These are phyloP conservation scores for Cotoneaster glaucophyllus DNA, from an alignment of 306 rosid species.

Conservation along the genomic window DNA sequence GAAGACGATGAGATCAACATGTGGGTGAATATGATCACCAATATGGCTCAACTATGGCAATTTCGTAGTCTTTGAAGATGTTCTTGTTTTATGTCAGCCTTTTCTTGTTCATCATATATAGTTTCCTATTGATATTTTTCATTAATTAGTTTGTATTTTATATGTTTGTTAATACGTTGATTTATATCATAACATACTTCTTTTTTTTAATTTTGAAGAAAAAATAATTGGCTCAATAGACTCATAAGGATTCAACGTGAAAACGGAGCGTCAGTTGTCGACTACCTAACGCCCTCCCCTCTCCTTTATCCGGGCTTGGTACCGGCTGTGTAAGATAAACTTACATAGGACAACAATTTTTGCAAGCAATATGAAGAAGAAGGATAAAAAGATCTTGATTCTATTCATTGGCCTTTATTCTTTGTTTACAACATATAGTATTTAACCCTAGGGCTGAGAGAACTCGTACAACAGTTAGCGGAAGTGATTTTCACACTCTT, in stretches of 20 bases:
- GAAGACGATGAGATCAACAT: not conserved
- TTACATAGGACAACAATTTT: not conserved
- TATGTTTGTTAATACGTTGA: not conserved
- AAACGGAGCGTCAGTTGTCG: too few species aligned
- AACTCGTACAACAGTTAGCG: not conserved
- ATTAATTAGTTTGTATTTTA: not conserved
- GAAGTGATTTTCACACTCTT: not conserved
- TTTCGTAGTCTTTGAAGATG: not conserved
- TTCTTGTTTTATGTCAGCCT: not conserved
- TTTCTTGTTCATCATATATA: too few species aligned
- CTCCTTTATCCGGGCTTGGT: too few species aligned
- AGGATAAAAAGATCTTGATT: not conserved
- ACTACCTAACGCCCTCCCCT: too few species aligned
- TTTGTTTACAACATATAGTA: constrained; percentile 5
- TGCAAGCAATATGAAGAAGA: not conserved
- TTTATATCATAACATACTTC: not conserved
- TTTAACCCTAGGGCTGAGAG: not conserved
- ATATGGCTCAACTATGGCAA: not conserved
- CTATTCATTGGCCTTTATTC: not conserved
- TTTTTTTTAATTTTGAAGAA: too few species aligned
- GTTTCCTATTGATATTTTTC: not conserved
- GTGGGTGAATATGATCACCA: not conserved
- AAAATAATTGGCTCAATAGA: not conserved
- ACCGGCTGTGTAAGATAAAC: too few species aligned
- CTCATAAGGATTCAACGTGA: too few species aligned